Base-by-base conservation (phyloP, 352 stramenopile genomes). In the Elongisporangium senticosum region DNA sequence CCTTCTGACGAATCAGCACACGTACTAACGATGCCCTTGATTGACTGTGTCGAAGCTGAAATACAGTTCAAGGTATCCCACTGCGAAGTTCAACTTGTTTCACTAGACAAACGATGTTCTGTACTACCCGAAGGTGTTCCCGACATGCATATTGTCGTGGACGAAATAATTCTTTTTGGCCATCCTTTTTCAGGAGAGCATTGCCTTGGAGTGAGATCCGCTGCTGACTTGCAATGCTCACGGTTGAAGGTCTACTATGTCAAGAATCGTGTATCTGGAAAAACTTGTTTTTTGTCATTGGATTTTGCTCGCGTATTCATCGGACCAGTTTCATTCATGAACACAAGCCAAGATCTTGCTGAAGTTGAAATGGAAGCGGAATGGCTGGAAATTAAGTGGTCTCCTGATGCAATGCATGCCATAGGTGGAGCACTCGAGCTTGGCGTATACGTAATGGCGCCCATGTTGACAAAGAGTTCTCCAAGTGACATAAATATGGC, bases 351-450 rank as follows among this genome's bases (percentile, higher is more conserved):
- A 7, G 53, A 53, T 5, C 60, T 64, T 7, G 82, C 79, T 11
- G 65, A 86, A 7, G 61, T 92, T 26, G 84, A 94, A 56, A 77
- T 92, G 75, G 83, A 92, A 47, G 72, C 74, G 24, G 80, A 94
- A 58, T 90, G 82, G 80, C 61, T 92, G 6, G 79, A 94, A 60
- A 63, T 87, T 1, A 83, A 83, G 37, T 94, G 81, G 78, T 69
- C 71, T 3, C 69, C 80, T 6, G 69, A 86, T 28, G 69, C 76
- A 0, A 61, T 94, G 11, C 80, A 91, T 56, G 70, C 73, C 1
- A 78, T 94, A 19, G 84, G 76, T 3, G 83, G 80, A 1, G 56
- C 82, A 40, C 47, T 90, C 2, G 77, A 91, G 40, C 52, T 94
- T n/a, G 74, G 72, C 2, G 57, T 90, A 20, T 75, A 80, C 52